Conservation (phyloP, 179 eudicot species). For the Pouteria campechiana region DNA sequence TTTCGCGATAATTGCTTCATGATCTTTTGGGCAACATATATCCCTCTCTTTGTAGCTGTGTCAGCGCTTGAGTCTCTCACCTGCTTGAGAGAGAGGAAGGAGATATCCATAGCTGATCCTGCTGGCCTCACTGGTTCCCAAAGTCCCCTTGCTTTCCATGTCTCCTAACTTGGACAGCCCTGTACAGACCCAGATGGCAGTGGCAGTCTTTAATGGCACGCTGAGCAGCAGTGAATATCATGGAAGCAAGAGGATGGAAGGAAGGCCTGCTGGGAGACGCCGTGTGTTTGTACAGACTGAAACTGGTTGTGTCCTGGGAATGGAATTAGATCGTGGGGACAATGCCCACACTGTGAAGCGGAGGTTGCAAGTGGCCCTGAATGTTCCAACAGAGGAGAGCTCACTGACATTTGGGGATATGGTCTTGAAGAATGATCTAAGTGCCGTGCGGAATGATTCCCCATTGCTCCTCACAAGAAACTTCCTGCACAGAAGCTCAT, state of each 20-base stretch:
- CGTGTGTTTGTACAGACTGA: slow-evolving; percentile 64
- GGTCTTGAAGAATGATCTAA: slow-evolving; percentile 49
- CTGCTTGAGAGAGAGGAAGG: no score
- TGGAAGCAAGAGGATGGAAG: slow-evolving; percentile 27
- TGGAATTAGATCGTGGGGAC: slow-evolving; percentile 52
- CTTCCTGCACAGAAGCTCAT: slow-evolving; percentile 44
- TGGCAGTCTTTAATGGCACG: slow-evolving; percentile 37
- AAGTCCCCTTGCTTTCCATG: no score
- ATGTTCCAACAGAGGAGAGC: slow-evolving; percentile 45
- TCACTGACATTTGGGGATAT: slow-evolving; percentile 53
- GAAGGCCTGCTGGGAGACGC: slow-evolving; percentile 30
- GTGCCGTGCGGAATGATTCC: slow-evolving; percentile 38
- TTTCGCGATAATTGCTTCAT: no score
- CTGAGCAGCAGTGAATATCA: slow-evolving; percentile 22
- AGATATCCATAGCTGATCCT: no score
- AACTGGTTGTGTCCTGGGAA: slow-evolving; percentile 50
- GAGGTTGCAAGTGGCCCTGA: slow-evolving; percentile 47
- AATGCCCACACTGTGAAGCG: slow-evolving; percentile 50
- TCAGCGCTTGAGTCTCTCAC: no score
- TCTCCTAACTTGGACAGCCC: slow-evolving; percentile 16
- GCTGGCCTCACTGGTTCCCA: no score
- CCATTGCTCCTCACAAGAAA: slow-evolving; percentile 48
- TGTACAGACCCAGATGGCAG: slow-evolving; percentile 30
- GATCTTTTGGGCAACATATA: no score
- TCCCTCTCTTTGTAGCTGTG: no score